Base-by-base conservation (phyloP, 2,329 filamentous ascomycete species). In the Xylariaceae sp. region DNA sequence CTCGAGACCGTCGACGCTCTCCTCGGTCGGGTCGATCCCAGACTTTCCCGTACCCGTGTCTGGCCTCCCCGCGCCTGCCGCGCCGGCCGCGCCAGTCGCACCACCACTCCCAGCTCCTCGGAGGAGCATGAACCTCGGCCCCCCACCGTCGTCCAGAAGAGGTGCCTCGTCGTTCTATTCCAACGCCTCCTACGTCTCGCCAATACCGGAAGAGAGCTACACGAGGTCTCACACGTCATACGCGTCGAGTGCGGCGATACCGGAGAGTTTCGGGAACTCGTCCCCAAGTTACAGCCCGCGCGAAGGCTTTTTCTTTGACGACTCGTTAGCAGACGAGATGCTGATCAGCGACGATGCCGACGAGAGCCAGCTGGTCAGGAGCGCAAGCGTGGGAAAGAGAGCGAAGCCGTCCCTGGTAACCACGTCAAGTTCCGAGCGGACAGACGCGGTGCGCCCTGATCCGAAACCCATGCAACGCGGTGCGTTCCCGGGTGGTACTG, bases 171-270 rank as follows among this genome's bases (percentile, higher is more conserved):
- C 76, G 0, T 80, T 78, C 39, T 80, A 82, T 47, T 82, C 80
- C 3, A 73, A 69, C 43, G 60, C 67, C 10, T 83, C 80, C 0
- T 80, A 70, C 39, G 80, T 88, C 17, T 83, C 83, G 1, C 82
- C 83, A 0, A 88, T 89, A 33, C 80, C 78, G 1, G 83, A 88
- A 55, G 83, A 88, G 51, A 74, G 70, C 42, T 64, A 69, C 16
- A 63, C 68, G 3, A 62, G 67, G 34, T 76, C 77, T 1, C 72
- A 76, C 50, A 67, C 67, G 18, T 86, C 83, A 0, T 80, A 75
- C 49, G 82, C 76, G 15, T 87, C 83, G 3, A 87, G 81, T 45
- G 73, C 77, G 22, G 81, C 75, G 1, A 83, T 87, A 53, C 82
- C 83, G 1, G 73, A 77, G 14, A 77, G 67, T 45, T 87, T 80